These are phyloP conservation scores for Puccinia polysora DNA, from an alignment of 1,284 basidiomycete species.

Conservation along the genomic window DNA sequence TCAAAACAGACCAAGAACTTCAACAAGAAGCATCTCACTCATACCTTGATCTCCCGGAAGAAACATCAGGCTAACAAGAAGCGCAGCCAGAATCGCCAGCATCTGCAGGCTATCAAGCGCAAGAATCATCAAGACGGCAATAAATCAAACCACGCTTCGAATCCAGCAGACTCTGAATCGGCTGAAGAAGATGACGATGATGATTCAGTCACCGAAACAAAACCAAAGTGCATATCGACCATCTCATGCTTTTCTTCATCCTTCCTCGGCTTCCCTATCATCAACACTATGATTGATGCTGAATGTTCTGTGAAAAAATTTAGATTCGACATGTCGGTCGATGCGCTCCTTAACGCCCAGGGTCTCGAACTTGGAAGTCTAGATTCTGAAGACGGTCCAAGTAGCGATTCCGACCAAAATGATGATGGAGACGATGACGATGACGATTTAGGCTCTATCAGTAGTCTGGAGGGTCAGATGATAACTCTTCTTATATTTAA, in stretches of 20 bases:
- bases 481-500: too few species aligned
- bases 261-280: neutral
- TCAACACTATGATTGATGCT: neutral
- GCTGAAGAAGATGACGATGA: conserved; percentile 20
- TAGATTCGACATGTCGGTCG: conserved; percentile 40
- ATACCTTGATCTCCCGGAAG: conserved; percentile 22
- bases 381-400: neutral
- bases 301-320: too few species aligned
- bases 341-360: conserved; percentile 31
- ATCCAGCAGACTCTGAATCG: neutral
- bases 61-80: conserved; percentile 42
- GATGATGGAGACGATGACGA: conserved; percentile 32
- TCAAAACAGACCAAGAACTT: conserved; percentile 39
- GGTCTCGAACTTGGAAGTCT: conserved; percentile 3
- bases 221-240: conserved; percentile 12
- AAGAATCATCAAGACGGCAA: neutral
- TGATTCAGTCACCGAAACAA: conserved; percentile 16
- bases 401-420: neutral
- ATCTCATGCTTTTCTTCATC: neutral
- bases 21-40: conserved; percentile 27
- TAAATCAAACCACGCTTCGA: neutral
- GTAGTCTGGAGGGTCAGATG: conserved; percentile 16
- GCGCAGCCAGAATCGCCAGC: conserved; percentile 19
- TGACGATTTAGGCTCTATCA: conserved; percentile 34
- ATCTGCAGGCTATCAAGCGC: conserved; percentile 15